Base-by-base conservation (phyloP, 208 protist species). In the Acanthamoeba lenticulata region DNA sequence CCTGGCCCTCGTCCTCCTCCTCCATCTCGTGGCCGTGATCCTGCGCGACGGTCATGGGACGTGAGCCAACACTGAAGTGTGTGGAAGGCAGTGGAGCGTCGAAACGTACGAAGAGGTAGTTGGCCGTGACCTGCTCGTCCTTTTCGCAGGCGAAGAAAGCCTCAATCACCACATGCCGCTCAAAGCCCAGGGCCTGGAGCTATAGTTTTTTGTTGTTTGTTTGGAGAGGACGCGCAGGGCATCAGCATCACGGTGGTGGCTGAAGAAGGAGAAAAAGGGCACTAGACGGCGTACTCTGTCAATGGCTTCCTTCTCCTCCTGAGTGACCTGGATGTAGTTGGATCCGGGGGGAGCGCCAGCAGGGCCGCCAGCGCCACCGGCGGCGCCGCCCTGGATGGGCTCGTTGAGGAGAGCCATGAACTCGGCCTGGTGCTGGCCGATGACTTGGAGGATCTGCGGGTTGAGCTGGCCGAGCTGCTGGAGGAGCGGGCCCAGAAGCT, bases 331-430 rank as follows among this genome's bases (percentile, higher is more conserved):
- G 21, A 93, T 74, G 60, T 62, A 52, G 40, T 65, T 77, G 40
- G 40, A 72, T 77, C 86, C 86, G 17, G 40, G 36, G 21, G 40
- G 40, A 77, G 40, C 57, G n/a, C 86, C 86, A 38, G 57, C 86
- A 11, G 27, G 6, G 21, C 86, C 85, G 11, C 52, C 94, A 67
- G 38, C 42, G 24, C n/a, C 91, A 29, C 49, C 74, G 17, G 15
- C 42, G 67, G 69, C 57, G 15, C 57, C 90, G 62, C 47, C 89
- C 36, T 47, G 49, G 36, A 55, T 69, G 34, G 94, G 90, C 88
- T 96, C 85, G 52, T 96, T 95, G 32, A 97, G 95, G 4, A 97
- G 36, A 29, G 81, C 62, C 45, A 97, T 42, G 72, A 97, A 97
- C 60, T 97, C 97, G 34, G 95, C 69, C 94, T 96, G 97, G 86